Evolutionary conservation across 768 basidiomycete genomes (phyloP), one percentile per base, ranked within the genome.

Genomic region (Lactarius evosmus): DNA sequence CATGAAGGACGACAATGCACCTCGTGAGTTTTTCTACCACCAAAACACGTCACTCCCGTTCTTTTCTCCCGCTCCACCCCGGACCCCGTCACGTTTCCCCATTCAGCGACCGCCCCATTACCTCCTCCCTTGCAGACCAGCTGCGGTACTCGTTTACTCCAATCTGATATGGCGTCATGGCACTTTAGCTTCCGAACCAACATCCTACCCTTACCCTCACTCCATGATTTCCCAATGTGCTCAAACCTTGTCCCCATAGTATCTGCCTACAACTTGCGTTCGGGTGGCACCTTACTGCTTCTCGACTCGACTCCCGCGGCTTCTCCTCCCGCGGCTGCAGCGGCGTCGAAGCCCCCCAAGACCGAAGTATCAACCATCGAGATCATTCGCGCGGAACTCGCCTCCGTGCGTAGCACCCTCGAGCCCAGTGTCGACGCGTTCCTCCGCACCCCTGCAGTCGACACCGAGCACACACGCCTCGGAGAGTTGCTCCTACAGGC

Each of bases 401-500:
- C 78, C 41, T 73, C 72, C 9, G 81, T 91, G 60, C 80, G 84
- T 67, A 67, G 72, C 40, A 78, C 78, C 34, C 82, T 93, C 56
- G 73, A 78, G 0, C 85, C 86, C 0, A 77, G 79, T 40, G 80
- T 92, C 62, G 80, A 85, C 16, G 69, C 74, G 40, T 89, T 92
- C 62, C 69, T 61, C 59, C 70, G 58, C 55, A 69, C 65, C 66
- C 73, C 51, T 50, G 61, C 53, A 44, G 56, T 65, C 30, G 69
- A 69, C 5, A 59, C 72, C 14, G 80, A 82, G 60, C 83, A 86
- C 66, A 75, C 77, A 14, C 76, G 91, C 19, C 76, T 98, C 57
- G 85, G 83, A 29, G 96, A 98, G 75, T 75, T 92, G 61, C 80
- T 98, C 29, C 80, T 97, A 29, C 95, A 97, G 72, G 82, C 86